phyloP scores from a whole-genome alignment of 2,329 filamentous ascomycete species.

The Fusarium ambrosium region DNA sequence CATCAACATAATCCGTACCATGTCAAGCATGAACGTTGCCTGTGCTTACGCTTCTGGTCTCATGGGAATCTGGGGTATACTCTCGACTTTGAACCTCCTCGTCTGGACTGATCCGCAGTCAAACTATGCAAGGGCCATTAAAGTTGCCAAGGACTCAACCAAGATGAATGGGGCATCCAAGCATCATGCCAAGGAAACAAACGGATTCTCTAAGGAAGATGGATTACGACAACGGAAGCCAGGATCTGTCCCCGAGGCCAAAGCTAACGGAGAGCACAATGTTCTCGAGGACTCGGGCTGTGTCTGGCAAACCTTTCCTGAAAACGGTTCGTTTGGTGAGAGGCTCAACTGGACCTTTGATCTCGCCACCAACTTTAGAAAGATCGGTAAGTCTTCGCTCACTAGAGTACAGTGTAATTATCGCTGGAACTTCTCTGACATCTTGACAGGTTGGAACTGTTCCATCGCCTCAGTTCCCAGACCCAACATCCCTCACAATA shows the following conservation, averaged over 20 bases:
- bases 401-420: background rate
- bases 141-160: conserved; percentile 39
- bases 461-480: conserved; percentile 65
- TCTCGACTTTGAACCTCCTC: conserved; percentile 64
- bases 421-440: background rate
- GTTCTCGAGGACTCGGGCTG: conserved; percentile 59
- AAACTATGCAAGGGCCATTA: conserved; percentile 66
- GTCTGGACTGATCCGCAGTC: conserved; percentile 69
- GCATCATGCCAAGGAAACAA: background rate
- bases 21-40: conserved; percentile 66
- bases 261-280: background rate
- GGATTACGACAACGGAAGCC: conserved; percentile 38
- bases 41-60: conserved; percentile 66
- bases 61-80: conserved; percentile 63
- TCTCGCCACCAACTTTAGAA: conserved; percentile 67
- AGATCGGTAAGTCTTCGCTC: conserved; percentile 59
- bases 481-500: conserved; percentile 55
- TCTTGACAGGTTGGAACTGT: conserved; percentile 68
- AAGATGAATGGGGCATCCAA: background rate
- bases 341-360: conserved; percentile 70
- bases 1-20: conserved; percentile 54
- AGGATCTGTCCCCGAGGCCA: background rate
- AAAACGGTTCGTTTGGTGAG: conserved; percentile 60
- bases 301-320: conserved; percentile 72
- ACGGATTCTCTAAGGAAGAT: conserved; percentile 7